phyloP scores from a whole-genome alignment of 1,284 basidiomycete species.

The Erythrobasidium hasegawianum region DNA sequence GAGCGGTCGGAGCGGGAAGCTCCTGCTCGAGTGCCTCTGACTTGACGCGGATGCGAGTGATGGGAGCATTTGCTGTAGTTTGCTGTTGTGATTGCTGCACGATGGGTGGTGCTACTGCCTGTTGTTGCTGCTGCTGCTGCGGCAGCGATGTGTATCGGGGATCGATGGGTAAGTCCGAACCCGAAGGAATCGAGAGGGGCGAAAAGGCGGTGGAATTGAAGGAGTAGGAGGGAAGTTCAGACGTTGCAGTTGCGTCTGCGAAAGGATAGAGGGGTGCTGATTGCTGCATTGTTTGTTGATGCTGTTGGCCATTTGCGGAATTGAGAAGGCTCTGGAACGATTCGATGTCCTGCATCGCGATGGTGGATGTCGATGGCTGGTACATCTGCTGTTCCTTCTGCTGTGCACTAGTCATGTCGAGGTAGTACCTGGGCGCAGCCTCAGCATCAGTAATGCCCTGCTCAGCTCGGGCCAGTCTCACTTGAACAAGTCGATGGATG shows the following conservation, averaged over 20 bases:
- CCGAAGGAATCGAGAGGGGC: background rate
- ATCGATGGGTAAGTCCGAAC: constrained; percentile 3
- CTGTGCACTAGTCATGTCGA: background rate
- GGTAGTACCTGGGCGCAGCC: constrained; percentile 1
- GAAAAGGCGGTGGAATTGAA: background rate
- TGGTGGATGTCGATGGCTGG: background rate
- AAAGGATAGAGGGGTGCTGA: background rate
- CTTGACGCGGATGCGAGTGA: constrained; percentile 1
- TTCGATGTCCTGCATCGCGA: background rate
- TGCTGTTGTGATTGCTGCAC: background rate
- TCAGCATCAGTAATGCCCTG: no score
- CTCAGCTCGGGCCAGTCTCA: background rate
- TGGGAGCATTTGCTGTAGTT: background rate
- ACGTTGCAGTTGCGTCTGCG: background rate
- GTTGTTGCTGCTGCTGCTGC: background rate
- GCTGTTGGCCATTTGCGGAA: background rate
- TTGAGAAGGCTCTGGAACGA: background rate
- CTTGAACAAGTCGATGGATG: constrained; percentile 4
- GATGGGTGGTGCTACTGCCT: no score
- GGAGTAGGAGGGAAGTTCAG: background rate
- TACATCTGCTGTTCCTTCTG: background rate
- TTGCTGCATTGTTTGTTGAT: no score
- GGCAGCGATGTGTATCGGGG: background rate
- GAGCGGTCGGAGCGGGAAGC: background rate
- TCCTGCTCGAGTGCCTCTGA: constrained; percentile 1